A percentile compares a stretch with the other conserved stretches of the same genome.
These are phyloP conservation scores for Onygenales sp. DNA, from an alignment of 2,329 filamentous ascomycete species.

Conservation along the genomic window DNA sequence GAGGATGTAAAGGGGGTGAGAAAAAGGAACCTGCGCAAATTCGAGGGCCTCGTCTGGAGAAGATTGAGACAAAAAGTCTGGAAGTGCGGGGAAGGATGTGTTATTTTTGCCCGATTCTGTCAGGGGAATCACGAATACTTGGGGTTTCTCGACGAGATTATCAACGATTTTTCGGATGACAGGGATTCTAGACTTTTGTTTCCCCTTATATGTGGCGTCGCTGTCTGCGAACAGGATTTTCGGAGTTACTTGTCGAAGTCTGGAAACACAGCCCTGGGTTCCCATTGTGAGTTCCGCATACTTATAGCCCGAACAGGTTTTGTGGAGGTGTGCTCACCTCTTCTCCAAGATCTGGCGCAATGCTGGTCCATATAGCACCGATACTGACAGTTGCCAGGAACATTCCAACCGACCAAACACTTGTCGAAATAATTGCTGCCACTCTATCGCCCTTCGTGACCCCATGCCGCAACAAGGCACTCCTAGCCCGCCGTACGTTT, in stretches of 20 bases:
- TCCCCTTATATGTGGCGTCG: constrained; percentile 32
- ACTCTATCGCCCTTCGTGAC: constrained; percentile 30
- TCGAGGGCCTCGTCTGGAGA: constrained; percentile 20
- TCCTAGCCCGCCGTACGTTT: constrained; percentile 27
- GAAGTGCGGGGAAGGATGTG: constrained; percentile 16
- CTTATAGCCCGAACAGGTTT: background rate
- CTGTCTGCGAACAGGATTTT: constrained; percentile 32
- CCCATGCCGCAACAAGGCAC: constrained; percentile 28
- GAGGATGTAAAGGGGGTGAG: constrained; percentile 34
- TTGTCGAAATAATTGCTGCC: constrained; percentile 34
- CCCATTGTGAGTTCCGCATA: background rate
- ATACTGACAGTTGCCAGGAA: constrained; percentile 34
- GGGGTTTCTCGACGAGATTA: constrained; percentile 15
- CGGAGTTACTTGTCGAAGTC: constrained; percentile 32
- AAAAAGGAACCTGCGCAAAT: constrained; percentile 32
- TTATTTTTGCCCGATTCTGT: constrained; percentile 3
- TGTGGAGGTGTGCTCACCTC: constrained; percentile 13
- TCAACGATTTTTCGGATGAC: constrained; percentile 20
- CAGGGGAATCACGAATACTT: constrained; percentile 16
- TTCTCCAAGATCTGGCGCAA: constrained; percentile 35
- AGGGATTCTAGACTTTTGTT: constrained; percentile 23
- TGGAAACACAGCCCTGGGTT: constrained; percentile 21
- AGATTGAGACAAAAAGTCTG: constrained; percentile 24
- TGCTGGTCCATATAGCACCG: constrained; percentile 36
- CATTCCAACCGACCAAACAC: constrained; percentile 32